Evolutionary conservation across 805 yeast genomes (phyloP).

Genomic region (Blastobotrys terrestris): DNA sequence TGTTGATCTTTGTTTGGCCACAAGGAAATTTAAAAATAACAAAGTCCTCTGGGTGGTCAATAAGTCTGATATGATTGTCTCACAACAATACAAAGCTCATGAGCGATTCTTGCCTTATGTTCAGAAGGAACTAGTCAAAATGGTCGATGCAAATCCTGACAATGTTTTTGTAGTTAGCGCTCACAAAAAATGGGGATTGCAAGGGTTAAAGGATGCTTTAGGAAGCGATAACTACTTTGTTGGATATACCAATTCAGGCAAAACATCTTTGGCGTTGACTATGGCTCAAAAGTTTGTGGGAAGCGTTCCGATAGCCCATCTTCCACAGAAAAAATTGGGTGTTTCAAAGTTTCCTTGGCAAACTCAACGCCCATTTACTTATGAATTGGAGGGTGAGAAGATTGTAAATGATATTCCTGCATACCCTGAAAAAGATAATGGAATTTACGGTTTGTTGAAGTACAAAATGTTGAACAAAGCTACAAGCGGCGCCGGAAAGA

Average conservation of each 20-base stretch:
- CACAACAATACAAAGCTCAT: conserved; percentile 23
- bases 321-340: conserved; percentile 30
- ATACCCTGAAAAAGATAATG: conserved; percentile 27
- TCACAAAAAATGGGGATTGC: conserved; percentile 46
- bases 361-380: conserved; percentile 50
- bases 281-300: conserved; percentile 61
- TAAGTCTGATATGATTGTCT: conserved; percentile 38
- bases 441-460: conserved; percentile 16
- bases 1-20: conserved; percentile 35
- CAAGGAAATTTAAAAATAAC: conserved; percentile 8
- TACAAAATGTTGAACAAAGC: conserved; percentile 19
- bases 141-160: conserved; percentile 27
- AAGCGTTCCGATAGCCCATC: background rate
- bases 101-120: conserved; percentile 18
- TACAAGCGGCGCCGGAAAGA: conserved; percentile 17
- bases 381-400: conserved; percentile 30
- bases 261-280: conserved; percentile 66
- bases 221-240: conserved; percentile 41
- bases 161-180: conserved; percentile 49
- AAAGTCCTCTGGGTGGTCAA: conserved; percentile 31
- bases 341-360: conserved; percentile 58
- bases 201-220: conserved; percentile 34
- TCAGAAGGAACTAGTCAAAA: conserved; percentile 33
- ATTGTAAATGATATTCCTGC: conserved; percentile 28
- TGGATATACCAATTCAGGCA: conserved; percentile 89